Conservation (phyloP, 371 early-diverging fungal genomes). For the Coemansia sp. region DNA sequence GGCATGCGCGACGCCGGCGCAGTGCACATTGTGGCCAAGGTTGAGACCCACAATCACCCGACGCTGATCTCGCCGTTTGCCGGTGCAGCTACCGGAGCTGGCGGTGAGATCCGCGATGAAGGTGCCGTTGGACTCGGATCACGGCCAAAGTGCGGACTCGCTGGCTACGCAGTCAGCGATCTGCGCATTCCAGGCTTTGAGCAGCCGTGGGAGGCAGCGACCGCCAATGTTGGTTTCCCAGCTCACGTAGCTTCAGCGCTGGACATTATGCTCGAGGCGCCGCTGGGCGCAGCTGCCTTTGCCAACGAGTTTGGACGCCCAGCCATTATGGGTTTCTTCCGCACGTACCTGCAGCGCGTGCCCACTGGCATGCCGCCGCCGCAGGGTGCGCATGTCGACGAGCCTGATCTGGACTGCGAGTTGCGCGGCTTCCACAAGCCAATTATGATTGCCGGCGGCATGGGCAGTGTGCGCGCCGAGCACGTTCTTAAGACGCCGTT, state of each 20-base stretch:
- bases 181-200: slow-evolving; percentile 82
- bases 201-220: slow-evolving; percentile 91
- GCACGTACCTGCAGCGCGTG: slow-evolving; percentile 80
- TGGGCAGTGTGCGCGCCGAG: slow-evolving; percentile 85
- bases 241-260: slow-evolving; percentile 85
- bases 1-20: slow-evolving; percentile 19
- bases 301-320: slow-evolving; percentile 98
- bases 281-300: slow-evolving; percentile 95
- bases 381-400: slow-evolving; percentile 11
- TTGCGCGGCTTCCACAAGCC: slow-evolving; percentile 97
- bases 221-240: slow-evolving; percentile 70
- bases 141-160: slow-evolving; percentile 90
- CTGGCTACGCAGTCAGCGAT: slow-evolving; percentile 92
- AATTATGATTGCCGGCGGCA: slow-evolving; percentile 97
- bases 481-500: slow-evolving; percentile 86
- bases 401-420: slow-evolving; percentile 54
- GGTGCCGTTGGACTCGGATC: slow-evolving; percentile 95
- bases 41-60: slow-evolving; percentile 98
- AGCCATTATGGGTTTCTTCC: slow-evolving; percentile 92
- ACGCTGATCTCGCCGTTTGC: slow-evolving; percentile 97
- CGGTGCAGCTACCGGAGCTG: slow-evolving; percentile 92
- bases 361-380: slow-evolving; percentile 36
- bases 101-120: slow-evolving; percentile 98
- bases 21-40: slow-evolving; percentile 86
- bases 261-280: slow-evolving; percentile 96